Conservation (phyloP, 2,329 filamentous ascomycete species). For the Lojkania enalia region DNA sequence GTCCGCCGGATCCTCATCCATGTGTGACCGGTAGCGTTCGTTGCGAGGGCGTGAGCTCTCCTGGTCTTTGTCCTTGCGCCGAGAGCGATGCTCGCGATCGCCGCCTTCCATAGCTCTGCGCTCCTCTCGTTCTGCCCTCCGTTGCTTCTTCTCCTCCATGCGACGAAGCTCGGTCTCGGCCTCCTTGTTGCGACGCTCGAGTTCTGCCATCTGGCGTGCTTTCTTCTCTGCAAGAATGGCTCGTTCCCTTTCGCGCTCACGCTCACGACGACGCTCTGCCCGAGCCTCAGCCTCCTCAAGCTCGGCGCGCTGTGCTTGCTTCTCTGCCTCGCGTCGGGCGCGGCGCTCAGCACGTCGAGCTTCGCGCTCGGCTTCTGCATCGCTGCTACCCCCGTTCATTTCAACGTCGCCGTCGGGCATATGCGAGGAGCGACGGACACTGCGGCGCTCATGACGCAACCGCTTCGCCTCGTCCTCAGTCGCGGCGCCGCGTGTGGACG, state of each 20-base stretch:
- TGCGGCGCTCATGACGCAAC: conserved; percentile 42
- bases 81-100: conserved; percentile 39
- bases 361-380: conserved; percentile 42
- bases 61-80: conserved; percentile 34
- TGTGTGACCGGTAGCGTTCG: conserved; percentile 41
- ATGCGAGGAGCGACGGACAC: conserved; percentile 32
- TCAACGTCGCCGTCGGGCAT: conserved; percentile 28
- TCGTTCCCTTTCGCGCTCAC: conserved; percentile 40
- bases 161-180: conserved; percentile 45
- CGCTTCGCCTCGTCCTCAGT: conserved; percentile 45
- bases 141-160: conserved; percentile 45
- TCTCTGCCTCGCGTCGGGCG: conserved; percentile 42
- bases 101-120: conserved; percentile 36
- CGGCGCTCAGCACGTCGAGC: conserved; percentile 43
- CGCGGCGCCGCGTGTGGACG: conserved; percentile 35
- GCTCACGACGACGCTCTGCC: conserved; percentile 43
- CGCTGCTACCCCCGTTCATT: conserved; percentile 32
- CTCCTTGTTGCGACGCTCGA: conserved; percentile 43
- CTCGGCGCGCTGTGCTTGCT: conserved; percentile 35
- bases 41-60: conserved; percentile 34
- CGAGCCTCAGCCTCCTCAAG: conserved; percentile 42
- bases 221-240: conserved; percentile 42
- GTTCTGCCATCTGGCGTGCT: conserved; percentile 41
- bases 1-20: conserved; percentile 42
- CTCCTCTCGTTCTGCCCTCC: conserved; percentile 37